phyloP scores from a whole-genome alignment of 106 monocot genomes.

The Allium cepa region DNA sequence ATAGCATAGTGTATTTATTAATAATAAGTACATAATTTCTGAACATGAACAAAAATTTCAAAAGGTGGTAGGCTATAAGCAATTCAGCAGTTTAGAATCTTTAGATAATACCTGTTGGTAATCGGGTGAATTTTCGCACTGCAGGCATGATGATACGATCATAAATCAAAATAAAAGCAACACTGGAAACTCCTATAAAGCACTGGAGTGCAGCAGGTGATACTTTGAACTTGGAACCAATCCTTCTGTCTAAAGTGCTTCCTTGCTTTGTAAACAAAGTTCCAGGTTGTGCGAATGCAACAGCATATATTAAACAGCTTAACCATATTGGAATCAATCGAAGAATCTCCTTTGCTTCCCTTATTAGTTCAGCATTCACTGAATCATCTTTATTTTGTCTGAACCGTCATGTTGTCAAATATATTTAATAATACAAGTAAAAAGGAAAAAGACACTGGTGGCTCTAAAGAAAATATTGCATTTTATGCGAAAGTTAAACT shows the following conservation, averaged over 20 bases:
- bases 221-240: conserved; percentile 19
- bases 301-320: conserved; percentile 30
- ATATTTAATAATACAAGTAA: neutral
- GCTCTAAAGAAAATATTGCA: neutral
- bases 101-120: conserved; percentile 21
- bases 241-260: conserved; percentile 37
- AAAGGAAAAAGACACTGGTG: neutral
- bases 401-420: neutral
- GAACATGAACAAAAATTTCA: no score
- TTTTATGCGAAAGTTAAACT: no score
- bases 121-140: conserved; percentile 15
- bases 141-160: conserved; percentile 33
- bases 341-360: conserved; percentile 19
- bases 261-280: conserved; percentile 56
- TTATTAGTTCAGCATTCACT: neutral
- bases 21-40: no score
- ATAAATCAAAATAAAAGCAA: conserved; percentile 33
- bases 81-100: no score
- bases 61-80: no score
- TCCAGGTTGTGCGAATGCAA: conserved; percentile 38
- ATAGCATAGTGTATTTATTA: no score
- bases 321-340: conserved; percentile 39
- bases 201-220: conserved; percentile 48
- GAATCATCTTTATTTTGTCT: conserved; percentile 1
- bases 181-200: conserved; percentile 25